Base-by-base conservation (phyloP, 2,329 filamentous ascomycete species). In the Talaromyces sp. region DNA sequence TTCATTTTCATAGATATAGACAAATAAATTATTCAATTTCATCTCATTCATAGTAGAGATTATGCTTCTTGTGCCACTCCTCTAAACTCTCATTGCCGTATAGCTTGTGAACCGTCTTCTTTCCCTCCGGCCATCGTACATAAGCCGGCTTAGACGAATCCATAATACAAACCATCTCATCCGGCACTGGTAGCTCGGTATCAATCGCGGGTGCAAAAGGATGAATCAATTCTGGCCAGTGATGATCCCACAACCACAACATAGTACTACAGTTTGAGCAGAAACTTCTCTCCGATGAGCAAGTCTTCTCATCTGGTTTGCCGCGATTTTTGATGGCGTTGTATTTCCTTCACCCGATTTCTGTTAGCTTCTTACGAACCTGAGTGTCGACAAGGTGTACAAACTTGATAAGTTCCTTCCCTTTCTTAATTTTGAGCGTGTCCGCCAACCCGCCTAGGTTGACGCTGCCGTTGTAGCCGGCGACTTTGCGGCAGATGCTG, bases 141-240 rank as follows among this genome's bases (percentile, higher is more conserved):
- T 79, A 83, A 6, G 70, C 70, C 13, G 81, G 79, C 71, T 82
- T 83, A 27, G 78, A 82, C 48, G 72, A 70, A 13, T 67, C 75
- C 73, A 77, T 76, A 33, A 82, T 72, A 68, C 81, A 83, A 37
- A 81, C 77, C 80, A 82, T 82, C 69, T 81, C 78, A 27, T 80
- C 77, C 1, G 80, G 79, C 39, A 72, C 73, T 0, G 79, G 78
- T 64, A 83, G 64, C 35, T 81, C 77, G 4, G 78, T 81, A 71
- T 83, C 81, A 67, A 83, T 82, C 22, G 81, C 81, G 9, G 79
- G 79, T 4, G 81, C 80, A 72, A 83, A 83, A 1, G 80, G 82
- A 70, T 83, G 81, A 60, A 82, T 81, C 61, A 83, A 63, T 66
- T 83, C 79, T 0, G 80, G 81, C 79, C 79, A 83, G 16, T 77